These are phyloP conservation scores for Lophium mytilinum DNA, from an alignment of 495 filamentous ascomycete species.

Conservation along the genomic window DNA sequence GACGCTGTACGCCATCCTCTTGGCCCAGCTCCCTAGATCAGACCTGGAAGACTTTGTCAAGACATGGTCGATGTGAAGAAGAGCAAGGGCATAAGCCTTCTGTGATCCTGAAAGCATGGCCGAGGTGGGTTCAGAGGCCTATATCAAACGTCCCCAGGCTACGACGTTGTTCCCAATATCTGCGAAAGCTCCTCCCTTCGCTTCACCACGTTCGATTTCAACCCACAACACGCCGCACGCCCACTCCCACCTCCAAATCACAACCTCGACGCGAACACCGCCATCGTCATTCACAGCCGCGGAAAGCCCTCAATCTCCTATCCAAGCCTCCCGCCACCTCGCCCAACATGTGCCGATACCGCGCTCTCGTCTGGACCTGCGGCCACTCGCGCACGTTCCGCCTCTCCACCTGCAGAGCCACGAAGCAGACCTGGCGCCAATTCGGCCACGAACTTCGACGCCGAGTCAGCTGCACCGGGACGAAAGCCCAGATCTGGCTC, in stretches of 20 bases:
- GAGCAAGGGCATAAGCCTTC: too few species aligned
- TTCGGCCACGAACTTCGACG: neutral
- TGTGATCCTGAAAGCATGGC: too few species aligned
- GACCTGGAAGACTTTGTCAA: neutral
- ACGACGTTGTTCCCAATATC: neutral
- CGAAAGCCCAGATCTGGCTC: neutral
- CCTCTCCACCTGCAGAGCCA: neutral
- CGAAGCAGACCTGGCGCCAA: neutral
- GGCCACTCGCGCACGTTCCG: neutral
- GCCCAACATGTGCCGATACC: neutral
- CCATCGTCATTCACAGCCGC: neutral
- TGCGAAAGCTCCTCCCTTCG: neutral
- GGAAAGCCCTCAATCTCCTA: neutral
- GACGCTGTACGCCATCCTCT: neutral
- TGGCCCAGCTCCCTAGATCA: neutral
- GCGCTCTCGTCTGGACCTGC: neutral
- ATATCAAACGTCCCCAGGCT: neutral
- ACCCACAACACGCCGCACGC: neutral
- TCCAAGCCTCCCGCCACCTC: neutral
- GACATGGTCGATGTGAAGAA: too few species aligned
- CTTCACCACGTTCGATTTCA: neutral
- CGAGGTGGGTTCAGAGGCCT: too few species aligned
- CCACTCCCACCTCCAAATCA: neutral
- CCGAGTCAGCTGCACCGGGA: neutral
- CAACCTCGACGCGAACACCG: neutral